Evolutionary conservation across 2,329 filamentous ascomycete species (phyloP).

Genomic region (Cladophialophora yegresii): DNA sequence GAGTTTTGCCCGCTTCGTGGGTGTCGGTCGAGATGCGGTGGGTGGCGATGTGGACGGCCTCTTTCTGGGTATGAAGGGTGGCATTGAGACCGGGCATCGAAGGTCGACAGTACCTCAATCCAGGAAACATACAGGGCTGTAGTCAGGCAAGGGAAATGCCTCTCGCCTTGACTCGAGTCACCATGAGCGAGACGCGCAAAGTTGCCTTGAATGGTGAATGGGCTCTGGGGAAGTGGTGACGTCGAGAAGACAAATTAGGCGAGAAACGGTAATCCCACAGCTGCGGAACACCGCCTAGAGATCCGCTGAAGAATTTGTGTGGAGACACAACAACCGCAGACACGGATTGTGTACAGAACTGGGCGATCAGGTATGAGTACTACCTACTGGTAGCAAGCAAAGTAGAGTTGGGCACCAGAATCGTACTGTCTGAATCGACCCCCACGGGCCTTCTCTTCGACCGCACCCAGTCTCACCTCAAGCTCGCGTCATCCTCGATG

Average conservation of each 20-base stretch:
- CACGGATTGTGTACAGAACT: neutral
- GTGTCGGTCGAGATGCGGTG: slow-evolving; percentile 34
- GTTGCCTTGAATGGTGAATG: slow-evolving; percentile 3
- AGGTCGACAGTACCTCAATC: slow-evolving; percentile 4
- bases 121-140: neutral
- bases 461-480: neutral
- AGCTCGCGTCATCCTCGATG: slow-evolving; percentile 5
- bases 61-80: slow-evolving; percentile 51
- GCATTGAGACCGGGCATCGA: slow-evolving; percentile 40
- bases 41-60: slow-evolving; percentile 42
- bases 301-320: slow-evolving; percentile 2
- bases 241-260: slow-evolving; percentile 17
- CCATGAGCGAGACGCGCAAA: slow-evolving; percentile 6
- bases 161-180: neutral
- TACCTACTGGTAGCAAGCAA: no score
- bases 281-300: neutral
- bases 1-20: slow-evolving; percentile 36
- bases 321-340: neutral
- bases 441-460: neutral
- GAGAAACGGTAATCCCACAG: slow-evolving; percentile 8
- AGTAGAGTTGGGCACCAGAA: no score
- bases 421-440: no score
- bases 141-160: neutral
- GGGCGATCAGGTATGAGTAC: neutral
- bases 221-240: slow-evolving; percentile 21